Evolutionary conservation across 495 filamentous ascomycete species (phyloP).

Genomic region (Venustampulla echinocandica): DNA sequence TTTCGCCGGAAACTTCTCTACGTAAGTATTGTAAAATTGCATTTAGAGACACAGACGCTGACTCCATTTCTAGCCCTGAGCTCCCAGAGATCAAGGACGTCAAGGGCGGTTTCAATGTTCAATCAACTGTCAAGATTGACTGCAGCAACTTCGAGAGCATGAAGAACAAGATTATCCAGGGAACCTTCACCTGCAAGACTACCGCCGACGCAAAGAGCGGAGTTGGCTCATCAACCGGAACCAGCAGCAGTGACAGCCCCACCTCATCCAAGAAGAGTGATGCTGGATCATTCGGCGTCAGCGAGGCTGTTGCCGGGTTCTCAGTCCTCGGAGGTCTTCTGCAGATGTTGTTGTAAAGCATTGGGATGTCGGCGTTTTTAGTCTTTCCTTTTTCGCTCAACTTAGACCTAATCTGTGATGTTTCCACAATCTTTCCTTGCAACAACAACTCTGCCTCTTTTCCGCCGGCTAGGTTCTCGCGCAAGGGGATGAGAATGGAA

Average conservation of each 20-base stretch:
- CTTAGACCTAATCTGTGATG: conserved; percentile 28
- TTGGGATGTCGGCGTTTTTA: conserved; percentile 25
- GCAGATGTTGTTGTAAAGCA: conserved; percentile 26
- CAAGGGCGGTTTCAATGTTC: conserved; percentile 77
- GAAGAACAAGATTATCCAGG: conserved; percentile 47
- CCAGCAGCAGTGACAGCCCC: conserved; percentile 13
- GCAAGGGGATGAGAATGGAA: background rate
- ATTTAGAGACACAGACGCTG: background rate
- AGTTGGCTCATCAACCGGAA: conserved; percentile 32
- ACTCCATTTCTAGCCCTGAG: conserved; percentile 43
- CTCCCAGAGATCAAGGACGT: conserved; percentile 66
- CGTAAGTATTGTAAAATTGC: conserved; percentile 45
- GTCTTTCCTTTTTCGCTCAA: conserved; percentile 22
- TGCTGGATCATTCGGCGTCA: conserved; percentile 31
- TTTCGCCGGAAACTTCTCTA: conserved; percentile 74
- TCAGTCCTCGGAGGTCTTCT: conserved; percentile 27
- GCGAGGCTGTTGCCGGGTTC: conserved; percentile 23
- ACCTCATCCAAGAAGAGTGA: conserved; percentile 39
- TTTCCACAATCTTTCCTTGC: conserved; percentile 18
- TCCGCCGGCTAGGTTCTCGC: conserved; percentile 10
- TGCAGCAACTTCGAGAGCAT: conserved; percentile 40
- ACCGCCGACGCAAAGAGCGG: conserved; percentile 35
- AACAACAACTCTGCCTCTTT: conserved; percentile 10
- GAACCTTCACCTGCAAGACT: conserved; percentile 48
- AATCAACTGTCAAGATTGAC: conserved; percentile 58